Percentiles rank a stretch among this genome's conserved stretches.
phyloP scores from a whole-genome alignment of 139 green algal genomes.

The Cymbomonas tetramitiformis region DNA sequence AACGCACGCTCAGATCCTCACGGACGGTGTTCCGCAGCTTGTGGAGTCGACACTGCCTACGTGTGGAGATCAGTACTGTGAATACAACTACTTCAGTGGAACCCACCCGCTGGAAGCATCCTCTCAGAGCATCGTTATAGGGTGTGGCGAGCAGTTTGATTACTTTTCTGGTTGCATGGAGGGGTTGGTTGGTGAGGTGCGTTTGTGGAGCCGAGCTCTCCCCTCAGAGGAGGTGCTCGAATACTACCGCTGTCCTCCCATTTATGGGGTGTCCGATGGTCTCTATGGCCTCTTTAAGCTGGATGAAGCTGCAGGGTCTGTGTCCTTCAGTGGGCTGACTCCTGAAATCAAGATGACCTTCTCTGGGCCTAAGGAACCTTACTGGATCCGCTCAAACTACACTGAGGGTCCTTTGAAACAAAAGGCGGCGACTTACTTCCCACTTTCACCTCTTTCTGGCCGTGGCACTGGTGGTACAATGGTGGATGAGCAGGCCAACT shows the following conservation, averaged over 20 bases:
- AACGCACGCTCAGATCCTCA: no score
- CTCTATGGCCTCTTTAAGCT: constrained; percentile 7
- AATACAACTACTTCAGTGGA: no score
- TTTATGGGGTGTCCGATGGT: background rate
- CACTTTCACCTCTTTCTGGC: no score
- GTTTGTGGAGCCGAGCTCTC: constrained; percentile 6
- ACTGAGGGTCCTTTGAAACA: no score
- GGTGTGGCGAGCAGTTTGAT: no score
- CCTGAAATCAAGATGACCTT: constrained; percentile 1
- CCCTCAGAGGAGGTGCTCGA: background rate
- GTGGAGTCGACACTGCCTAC: no score
- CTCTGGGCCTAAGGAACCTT: constrained; percentile 3
- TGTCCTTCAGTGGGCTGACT: background rate
- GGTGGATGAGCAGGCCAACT: background rate
- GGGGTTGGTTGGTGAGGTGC: constrained; percentile 7
- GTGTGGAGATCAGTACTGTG: no score
- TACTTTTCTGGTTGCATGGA: no score
- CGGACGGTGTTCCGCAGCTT: no score
- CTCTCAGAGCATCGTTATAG: no score
- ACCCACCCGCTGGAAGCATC: no score
- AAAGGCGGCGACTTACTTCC: no score
- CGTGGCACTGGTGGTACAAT: background rate
- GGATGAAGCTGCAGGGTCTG: background rate
- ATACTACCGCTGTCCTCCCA: background rate
- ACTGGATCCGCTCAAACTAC: background rate